Conservation (phyloP, 2,329 filamentous ascomycete genomes). For the Fusarium zealandicum region DNA sequence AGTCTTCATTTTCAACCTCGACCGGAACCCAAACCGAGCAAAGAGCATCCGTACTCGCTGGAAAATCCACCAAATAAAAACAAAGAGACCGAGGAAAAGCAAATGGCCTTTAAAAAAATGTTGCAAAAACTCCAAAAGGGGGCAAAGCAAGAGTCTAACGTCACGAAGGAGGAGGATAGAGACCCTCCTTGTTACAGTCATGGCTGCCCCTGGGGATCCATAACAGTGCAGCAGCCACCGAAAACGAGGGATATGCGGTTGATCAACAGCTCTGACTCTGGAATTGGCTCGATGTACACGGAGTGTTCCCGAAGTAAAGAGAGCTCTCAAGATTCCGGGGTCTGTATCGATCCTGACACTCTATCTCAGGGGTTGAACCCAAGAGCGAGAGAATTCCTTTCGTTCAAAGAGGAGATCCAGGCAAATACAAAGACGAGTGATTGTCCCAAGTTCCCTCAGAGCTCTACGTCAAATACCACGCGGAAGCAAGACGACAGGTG, state of each 20-base stretch:
- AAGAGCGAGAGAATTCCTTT: constrained; percentile 46
- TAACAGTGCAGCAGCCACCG: neutral
- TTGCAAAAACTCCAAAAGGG: constrained; percentile 39
- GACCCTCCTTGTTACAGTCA: neutral
- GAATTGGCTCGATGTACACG: constrained; percentile 1
- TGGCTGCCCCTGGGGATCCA: constrained; percentile 4
- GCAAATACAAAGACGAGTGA: neutral
- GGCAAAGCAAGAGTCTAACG: neutral
- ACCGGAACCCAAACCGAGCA: neutral
- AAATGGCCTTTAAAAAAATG: constrained; percentile 40
- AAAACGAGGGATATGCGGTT: neutral
- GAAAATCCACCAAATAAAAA: neutral
- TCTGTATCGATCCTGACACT: constrained; percentile 12
- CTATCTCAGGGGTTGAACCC: constrained; percentile 41
- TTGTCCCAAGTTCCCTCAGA: neutral
- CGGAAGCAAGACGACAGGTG: neutral
- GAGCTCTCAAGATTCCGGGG: constrained; percentile 29
- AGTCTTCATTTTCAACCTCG: neutral
- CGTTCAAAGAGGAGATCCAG: constrained; percentile 26
- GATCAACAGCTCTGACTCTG: constrained; percentile 13
- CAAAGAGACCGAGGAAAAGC: constrained; percentile 18
- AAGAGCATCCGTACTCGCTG: neutral
- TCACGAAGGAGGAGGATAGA: neutral
- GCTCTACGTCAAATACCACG: neutral
- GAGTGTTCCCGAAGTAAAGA: constrained; percentile 6